phyloP scores from a whole-genome alignment of 2,329 filamentous ascomycete species.

The Xylaria multiplex region DNA sequence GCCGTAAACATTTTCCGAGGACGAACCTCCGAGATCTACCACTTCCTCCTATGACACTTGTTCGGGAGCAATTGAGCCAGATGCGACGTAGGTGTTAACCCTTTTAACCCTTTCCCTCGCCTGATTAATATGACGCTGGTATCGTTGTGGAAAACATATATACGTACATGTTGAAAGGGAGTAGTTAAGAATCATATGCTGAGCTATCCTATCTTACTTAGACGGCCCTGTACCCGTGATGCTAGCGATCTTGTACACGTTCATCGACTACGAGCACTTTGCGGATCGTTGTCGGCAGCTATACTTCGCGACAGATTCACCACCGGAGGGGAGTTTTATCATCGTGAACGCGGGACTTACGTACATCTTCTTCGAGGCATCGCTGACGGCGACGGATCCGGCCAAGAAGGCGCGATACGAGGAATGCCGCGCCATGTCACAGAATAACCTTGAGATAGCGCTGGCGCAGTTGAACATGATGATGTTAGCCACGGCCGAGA shows the following conservation, averaged over 20 bases:
- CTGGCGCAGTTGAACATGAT: slow-evolving; percentile 55
- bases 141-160: no score
- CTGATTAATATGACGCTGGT: not conserved
- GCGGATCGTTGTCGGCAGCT: slow-evolving; percentile 59
- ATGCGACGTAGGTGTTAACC: slow-evolving; percentile 54
- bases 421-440: slow-evolving; percentile 45
- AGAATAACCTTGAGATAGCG: slow-evolving; percentile 48
- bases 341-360: slow-evolving; percentile 48
- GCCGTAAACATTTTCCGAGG: slow-evolving; percentile 58
- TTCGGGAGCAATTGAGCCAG: slow-evolving; percentile 60
- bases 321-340: slow-evolving; percentile 61
- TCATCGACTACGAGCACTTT: slow-evolving; percentile 62
- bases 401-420: slow-evolving; percentile 44
- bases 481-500: slow-evolving; percentile 59
- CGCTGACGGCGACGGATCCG: slow-evolving; percentile 38
- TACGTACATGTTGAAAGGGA: no score
- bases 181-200: not conserved
- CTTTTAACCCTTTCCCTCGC: not conserved
- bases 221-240: slow-evolving; percentile 58
- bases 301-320: slow-evolving; percentile 64
- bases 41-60: slow-evolving; percentile 63
- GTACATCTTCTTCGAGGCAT: slow-evolving; percentile 50
- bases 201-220: slow-evolving; percentile 37
- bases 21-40: slow-evolving; percentile 62
- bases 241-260: slow-evolving; percentile 61